Base-by-base conservation (phyloP, 176 grass and related monocot species). In the Ensete glaucum region DNA sequence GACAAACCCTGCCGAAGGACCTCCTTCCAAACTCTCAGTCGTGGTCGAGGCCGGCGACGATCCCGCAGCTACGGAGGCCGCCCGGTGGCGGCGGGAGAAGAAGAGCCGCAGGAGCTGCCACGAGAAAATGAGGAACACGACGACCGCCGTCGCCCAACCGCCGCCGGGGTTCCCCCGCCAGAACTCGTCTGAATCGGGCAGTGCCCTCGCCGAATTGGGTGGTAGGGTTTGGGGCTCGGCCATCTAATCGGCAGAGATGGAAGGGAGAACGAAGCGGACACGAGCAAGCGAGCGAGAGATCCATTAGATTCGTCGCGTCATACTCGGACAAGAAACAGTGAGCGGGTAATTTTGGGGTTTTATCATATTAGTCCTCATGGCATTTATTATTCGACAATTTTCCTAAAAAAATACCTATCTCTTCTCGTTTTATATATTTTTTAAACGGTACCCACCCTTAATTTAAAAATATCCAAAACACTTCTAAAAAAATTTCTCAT, bases 91-190 rank as follows among this genome's bases (percentile, higher is more conserved):
- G 24, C 56, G 92, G 17, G 73, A 87, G 54, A 76, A 51, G 72
- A 87, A 54, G 76, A 85, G 76, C 78, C 79, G 60, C 21, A 81
- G 48, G 23, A 91, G 69, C 76, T 80, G 83, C 57, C 79, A 74
- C 9, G 48, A 29, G 52, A 81, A 7, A 16, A 98, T 68, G 51
- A 93, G 22, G 69, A 98, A 76, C 65, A 93, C 58, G 17, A 76
- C 84, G 5, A 77, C 64, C 24, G 69, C 90, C 62, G 90, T 93
- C 71, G 88, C 82, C 85, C 90, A 98, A 14, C 85, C 82, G 9
- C 86, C 85, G 62, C 78, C 79, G 17, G 73, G 53, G 17, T 54
- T 76, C 11, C 72, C 78, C 10, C 76, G 67, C 87, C 89, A 90
- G 60, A 85, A 76, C 12, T 83, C 85, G 62, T 77, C 72, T 59